Percentiles rank a stretch among this genome's conserved stretches.
phyloP scores from a whole-genome alignment of 2,329 filamentous ascomycete genomes.

The Colletotrichum incanum region DNA sequence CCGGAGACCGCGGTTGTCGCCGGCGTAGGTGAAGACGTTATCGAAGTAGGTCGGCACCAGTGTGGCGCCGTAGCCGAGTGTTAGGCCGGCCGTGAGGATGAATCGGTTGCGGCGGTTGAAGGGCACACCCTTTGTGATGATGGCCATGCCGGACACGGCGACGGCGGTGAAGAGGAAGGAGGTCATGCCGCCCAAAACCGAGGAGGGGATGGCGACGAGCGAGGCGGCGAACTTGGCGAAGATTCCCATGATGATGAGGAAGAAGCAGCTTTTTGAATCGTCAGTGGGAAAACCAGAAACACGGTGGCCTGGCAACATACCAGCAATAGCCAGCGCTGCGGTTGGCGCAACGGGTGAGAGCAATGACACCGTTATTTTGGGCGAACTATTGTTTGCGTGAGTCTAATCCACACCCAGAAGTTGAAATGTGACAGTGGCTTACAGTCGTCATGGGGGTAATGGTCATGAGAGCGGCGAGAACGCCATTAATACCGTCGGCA shows the following conservation, averaged over 20 bases:
- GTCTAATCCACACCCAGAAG: background rate
- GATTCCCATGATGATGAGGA: slow-evolving; percentile 85
- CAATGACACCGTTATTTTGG: slow-evolving; percentile 89
- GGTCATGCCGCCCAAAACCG: slow-evolving; percentile 79
- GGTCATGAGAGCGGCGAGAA: slow-evolving; percentile 83
- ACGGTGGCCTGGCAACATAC: background rate
- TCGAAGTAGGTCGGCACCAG: slow-evolving; percentile 78
- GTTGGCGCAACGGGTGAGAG: slow-evolving; percentile 85
- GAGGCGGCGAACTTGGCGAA: slow-evolving; percentile 88
- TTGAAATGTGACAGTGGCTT: background rate
- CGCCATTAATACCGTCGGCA: slow-evolving; percentile 83
- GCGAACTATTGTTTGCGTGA: slow-evolving; percentile 67
- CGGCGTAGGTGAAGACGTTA: slow-evolving; percentile 81
- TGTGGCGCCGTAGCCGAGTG: slow-evolving; percentile 81
- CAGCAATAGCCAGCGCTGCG: slow-evolving; percentile 85
- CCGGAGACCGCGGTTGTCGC: slow-evolving; percentile 75
- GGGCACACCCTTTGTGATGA: slow-evolving; percentile 77
- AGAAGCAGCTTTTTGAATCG: slow-evolving; percentile 66
- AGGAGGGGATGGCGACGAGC: slow-evolving; percentile 80
- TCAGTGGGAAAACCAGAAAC: background rate
- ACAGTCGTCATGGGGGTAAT: slow-evolving; percentile 82
- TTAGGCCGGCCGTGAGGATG: slow-evolving; percentile 82
- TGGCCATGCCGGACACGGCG: slow-evolving; percentile 82
- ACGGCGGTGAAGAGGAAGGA: slow-evolving; percentile 87
- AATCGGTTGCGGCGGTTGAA: slow-evolving; percentile 88